Evolutionary conservation across 306 rosid species (phyloP), one percentile per base, ranked within the genome.

Genomic region (Gastrolobium bilobum): DNA sequence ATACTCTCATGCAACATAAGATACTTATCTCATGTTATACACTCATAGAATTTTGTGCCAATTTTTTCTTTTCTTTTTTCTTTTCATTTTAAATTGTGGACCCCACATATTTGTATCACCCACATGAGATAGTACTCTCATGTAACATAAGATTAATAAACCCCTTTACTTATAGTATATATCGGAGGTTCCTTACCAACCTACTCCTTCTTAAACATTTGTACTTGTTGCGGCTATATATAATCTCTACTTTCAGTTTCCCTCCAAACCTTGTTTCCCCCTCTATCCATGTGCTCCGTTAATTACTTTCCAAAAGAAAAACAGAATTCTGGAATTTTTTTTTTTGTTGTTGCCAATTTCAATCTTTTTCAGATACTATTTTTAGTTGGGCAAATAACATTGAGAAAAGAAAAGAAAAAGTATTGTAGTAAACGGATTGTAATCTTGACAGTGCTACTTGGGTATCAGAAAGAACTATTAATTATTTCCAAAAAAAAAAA

Each of bases 181-280:
- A 4, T 6, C 30, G 40, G 59, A 58, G 73, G 73, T 50, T 13
- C 73, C 64, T 83, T 33, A 75, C 75, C 81, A 68, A 79, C 82
- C 65, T 35, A 62, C 43, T 84, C 50, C 82, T 84, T 79, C 79
- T 64, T 64, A 44, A 64, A 50, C 75, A 42, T 42, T 43, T 52
- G 35, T 42, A 71, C 68, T 44, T 79, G 29, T 79, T 71, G 78
- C 48, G 57, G 66, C 73, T 20, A 20, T 20, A 20, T 61, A 37
- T 71, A n/a, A 5, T 63, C 56, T 60, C 54, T 48, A 38, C 38
- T 61, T 70, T 70, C 71, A 8, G 71, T 64, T 70, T 20, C 26
- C 26, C 26, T 0, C 1, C 26, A 20, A 20, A 20, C 26, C 26
- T 20, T 20, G 26, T 20, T 20, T 20, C 26, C 26, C 26, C 26